Percentiles rank a stretch among this genome's conserved stretches.
phyloP scores from a whole-genome alignment of 768 basidiomycete genomes.

The Hygrophorus russula region DNA sequence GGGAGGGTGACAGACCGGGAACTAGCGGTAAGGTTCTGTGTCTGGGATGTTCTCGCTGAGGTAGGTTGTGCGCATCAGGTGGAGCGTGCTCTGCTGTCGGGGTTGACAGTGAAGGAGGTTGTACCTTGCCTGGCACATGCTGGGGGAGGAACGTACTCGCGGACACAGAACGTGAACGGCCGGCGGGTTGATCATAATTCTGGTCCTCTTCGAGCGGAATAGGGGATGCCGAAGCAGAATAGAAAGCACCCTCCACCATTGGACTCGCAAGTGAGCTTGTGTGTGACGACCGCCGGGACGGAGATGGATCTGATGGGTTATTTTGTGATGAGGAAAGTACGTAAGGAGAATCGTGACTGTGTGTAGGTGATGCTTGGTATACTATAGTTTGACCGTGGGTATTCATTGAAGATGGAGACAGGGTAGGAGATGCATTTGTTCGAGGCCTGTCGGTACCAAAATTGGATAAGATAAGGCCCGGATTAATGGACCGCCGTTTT shows the following conservation, averaged over 20 bases:
- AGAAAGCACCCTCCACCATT: constrained; percentile 1
- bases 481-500: constrained; percentile 40
- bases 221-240: constrained; percentile 13
- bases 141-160: no score
- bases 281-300: constrained; percentile 21
- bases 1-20: constrained; percentile 13
- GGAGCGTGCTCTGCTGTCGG: no score
- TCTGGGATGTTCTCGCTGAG: neutral
- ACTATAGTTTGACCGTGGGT: constrained; percentile 7
- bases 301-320: constrained; percentile 8
- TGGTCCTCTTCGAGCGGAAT: constrained; percentile 11
- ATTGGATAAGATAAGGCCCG: constrained; percentile 26
- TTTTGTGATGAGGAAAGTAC: constrained; percentile 22
- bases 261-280: constrained; percentile 12
- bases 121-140: no score
- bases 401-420: constrained; percentile 19
- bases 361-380: constrained; percentile 16
- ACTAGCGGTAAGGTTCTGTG: neutral
- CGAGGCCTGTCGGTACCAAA: constrained; percentile 16
- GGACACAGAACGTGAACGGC: no score
- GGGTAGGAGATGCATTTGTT: constrained; percentile 15
- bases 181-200: neutral
- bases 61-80: no score
- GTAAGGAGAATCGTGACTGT: constrained; percentile 16
- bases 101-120: no score